phyloP scores from a whole-genome alignment of 495 filamentous ascomycete genomes.

The Bathelium albidoporum region DNA sequence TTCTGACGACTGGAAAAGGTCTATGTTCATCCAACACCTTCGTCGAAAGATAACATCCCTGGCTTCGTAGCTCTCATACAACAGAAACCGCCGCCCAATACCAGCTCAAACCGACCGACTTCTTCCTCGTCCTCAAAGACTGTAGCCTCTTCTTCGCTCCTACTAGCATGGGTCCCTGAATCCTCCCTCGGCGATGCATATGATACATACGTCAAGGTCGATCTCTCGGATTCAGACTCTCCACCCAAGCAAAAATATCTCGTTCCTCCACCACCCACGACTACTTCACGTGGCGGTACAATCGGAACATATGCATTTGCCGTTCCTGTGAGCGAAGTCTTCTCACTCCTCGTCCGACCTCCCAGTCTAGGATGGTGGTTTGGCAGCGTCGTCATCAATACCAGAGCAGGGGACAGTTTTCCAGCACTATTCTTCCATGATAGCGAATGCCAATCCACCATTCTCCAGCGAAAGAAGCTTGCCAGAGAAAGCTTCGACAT shows the following conservation, averaged over 20 bases:
- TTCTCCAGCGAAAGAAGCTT: slow-evolving; percentile 80
- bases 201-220: slow-evolving; percentile 88
- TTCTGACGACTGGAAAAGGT: slow-evolving; percentile 45
- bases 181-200: slow-evolving; percentile 76
- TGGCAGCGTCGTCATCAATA: slow-evolving; percentile 87
- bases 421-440: slow-evolving; percentile 97
- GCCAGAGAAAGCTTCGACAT: slow-evolving; percentile 80
- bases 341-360: slow-evolving; percentile 78
- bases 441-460: slow-evolving; percentile 89
- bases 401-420: slow-evolving; percentile 77
- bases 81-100: slow-evolving; percentile 52
- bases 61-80: slow-evolving; percentile 91
- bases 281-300: slow-evolving; percentile 50
- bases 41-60: slow-evolving; percentile 90
- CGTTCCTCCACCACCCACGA: slow-evolving; percentile 82
- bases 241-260: slow-evolving; percentile 81
- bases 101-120: slow-evolving; percentile 20
- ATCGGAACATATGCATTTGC: slow-evolving; percentile 87
- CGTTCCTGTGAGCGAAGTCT: slow-evolving; percentile 80
- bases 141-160: slow-evolving; percentile 50
- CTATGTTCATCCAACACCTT: slow-evolving; percentile 93
- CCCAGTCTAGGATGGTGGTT: slow-evolving; percentile 98
- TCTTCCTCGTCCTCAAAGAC: slow-evolving; percentile 43
- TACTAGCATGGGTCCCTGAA: slow-evolving; percentile 92
- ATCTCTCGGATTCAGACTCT: slow-evolving; percentile 67